Evolutionary conservation across 192 early-diverging fungal species (phyloP).

Genomic region (Podila clonocystis): DNA sequence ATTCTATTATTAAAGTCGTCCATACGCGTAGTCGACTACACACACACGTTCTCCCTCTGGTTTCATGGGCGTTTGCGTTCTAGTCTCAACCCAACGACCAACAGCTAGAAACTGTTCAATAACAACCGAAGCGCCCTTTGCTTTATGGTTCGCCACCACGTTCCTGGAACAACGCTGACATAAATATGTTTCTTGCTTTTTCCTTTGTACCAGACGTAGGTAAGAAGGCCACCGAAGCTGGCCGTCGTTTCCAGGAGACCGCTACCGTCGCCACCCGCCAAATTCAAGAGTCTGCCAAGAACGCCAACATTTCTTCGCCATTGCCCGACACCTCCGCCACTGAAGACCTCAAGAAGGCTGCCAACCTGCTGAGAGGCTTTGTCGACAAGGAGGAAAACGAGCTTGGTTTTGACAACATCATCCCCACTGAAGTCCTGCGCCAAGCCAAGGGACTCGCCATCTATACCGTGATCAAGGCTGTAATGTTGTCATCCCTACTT

Average conservation of each 20-base stretch:
- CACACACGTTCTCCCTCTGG: too few relatives aligned
- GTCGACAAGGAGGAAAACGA: conserved; percentile 51
- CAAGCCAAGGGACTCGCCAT: conserved; percentile 93
- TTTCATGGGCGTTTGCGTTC: too few relatives aligned
- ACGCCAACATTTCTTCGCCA: conserved; percentile 51
- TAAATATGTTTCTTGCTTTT: too few relatives aligned
- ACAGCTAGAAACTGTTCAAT: too few relatives aligned
- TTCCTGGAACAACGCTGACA: too few relatives aligned
- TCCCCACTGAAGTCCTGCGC: conserved; percentile 70
- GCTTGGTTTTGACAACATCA: conserved; percentile 72
- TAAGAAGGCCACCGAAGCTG: conserved; percentile 45
- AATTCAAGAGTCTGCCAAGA: conserved; percentile 50
- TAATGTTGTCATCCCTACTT: conserved; percentile 31
- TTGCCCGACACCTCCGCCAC: conserved; percentile 29
- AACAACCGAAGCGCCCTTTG: too few relatives aligned
- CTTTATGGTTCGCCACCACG: too few relatives aligned
- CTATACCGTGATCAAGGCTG: conserved; percentile 92
- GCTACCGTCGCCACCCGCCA: conserved; percentile 42
- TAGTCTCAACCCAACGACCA: too few relatives aligned
- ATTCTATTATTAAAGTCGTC: too few relatives aligned
- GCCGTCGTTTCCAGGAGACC: conserved; percentile 50
- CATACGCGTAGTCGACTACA: too few relatives aligned
- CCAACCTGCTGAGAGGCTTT: conserved; percentile 36
- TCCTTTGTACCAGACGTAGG: conserved; percentile 19
- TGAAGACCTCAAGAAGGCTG: conserved; percentile 48